Conservation (phyloP, 192 early-diverging fungal species). For the Mortierella claussenii region DNA sequence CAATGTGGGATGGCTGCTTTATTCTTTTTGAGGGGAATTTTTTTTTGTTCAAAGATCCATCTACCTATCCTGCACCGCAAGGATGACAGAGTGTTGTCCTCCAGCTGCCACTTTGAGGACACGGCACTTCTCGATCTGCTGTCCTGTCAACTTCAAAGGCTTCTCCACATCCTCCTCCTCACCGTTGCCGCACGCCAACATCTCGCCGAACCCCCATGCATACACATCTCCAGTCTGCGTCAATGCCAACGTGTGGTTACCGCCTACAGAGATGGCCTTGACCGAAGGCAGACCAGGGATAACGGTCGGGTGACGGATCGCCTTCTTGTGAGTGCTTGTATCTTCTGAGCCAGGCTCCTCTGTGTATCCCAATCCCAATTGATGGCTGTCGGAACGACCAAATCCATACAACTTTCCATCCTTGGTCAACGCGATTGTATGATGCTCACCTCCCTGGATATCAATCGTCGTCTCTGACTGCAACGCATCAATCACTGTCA, state of each 20-base stretch:
- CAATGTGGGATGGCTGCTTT: background rate
- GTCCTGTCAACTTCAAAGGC: constrained; percentile 71
- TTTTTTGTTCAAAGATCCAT: background rate
- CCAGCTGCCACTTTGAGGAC: constrained; percentile 77
- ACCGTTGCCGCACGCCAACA: constrained; percentile 84
- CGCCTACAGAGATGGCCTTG: constrained; percentile 69
- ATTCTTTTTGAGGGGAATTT: no score
- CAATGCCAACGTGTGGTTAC: constrained; percentile 69
- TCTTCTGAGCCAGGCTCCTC: constrained; percentile 49
- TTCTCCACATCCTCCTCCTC: constrained; percentile 76
- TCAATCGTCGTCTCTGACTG: constrained; percentile 57
- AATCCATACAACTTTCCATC: constrained; percentile 83
- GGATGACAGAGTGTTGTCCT: constrained; percentile 81
- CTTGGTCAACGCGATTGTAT: constrained; percentile 79
- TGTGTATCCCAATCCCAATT: constrained; percentile 73
- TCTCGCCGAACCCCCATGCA: constrained; percentile 92
- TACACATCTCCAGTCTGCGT: constrained; percentile 71
- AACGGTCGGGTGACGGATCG: constrained; percentile 66
- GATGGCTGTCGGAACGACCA: constrained; percentile 85
- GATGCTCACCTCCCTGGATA: constrained; percentile 89
- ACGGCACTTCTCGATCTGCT: constrained; percentile 73
- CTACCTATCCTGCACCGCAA: constrained; percentile 43
- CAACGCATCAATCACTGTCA: constrained; percentile 66
- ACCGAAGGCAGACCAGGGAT: constrained; percentile 51
- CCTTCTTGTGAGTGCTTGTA: constrained; percentile 60